Evolutionary conservation across 2,329 filamentous ascomycete species (phyloP), one percentile per base, ranked within the genome.

Genomic region (Cercospora janseana): DNA sequence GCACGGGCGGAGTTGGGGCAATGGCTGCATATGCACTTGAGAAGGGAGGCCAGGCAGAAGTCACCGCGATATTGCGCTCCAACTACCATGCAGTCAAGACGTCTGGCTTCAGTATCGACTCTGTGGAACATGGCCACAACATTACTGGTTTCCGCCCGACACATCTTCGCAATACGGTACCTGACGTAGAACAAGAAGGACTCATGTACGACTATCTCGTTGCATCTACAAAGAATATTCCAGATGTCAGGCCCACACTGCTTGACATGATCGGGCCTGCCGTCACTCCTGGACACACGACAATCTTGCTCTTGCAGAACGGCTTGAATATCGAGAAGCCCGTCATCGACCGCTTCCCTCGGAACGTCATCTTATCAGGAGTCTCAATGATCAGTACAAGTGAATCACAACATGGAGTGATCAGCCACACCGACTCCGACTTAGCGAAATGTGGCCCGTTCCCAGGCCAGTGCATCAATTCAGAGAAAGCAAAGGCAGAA

Each of bases 241-340:
- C 79, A 4, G 80, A 83, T 45, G 61, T 78, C 6, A 66, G 69
- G 1, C 79, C 81, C 0, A 70, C 67, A 0, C 65, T 78, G 0
- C 60, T 70, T 29, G 73, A 79, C 1, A 62, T 81, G 24, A 74
- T 83, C 20, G 60, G 63, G 0, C 76, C 78, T 0, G 79, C 78
- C 2, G 66, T 84, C 1, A 78, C 75, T 0, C 70, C 72, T 1
- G 70, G 69, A 1, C 67, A 74, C 18, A 82, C 80, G 0, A 71
- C 71, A 21, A 76, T 85, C 35, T 70, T 83, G 0, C 71, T 85
- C 5, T 67, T 81, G 4, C 81, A 85, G 54, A 85, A 85, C 59
- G 81, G 81, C 0, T 66, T 84, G n/a, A 81, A 83, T 58, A 83
- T 84, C 54, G 79, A 84, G 55, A 74, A 71, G 32, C 78, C 79